Evolutionary conservation across 305 asterid species (phyloP).

Genomic region (Fraxinus greggii): DNA sequence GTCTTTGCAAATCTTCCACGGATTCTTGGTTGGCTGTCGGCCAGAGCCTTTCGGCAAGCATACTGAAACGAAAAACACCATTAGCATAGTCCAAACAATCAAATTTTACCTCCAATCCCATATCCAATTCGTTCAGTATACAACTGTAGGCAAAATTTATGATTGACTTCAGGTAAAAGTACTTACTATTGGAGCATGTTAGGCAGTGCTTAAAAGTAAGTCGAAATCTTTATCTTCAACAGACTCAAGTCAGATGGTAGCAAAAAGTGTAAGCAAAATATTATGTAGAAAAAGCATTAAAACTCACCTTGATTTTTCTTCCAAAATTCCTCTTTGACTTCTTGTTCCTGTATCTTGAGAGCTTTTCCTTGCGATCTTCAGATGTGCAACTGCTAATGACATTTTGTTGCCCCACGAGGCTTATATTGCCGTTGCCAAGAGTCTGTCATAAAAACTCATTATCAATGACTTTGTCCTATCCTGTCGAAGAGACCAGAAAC

Average conservation of each 20-base stretch:
- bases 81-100: neutral
- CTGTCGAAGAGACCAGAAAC: neutral
- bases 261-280: neutral
- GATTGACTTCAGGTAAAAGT: neutral
- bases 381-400: conserved; percentile 38
- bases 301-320: conserved; percentile 58
- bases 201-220: neutral
- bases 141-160: neutral
- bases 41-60: conserved; percentile 1
- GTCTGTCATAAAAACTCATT: conserved; percentile 79
- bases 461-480: conserved; percentile 39
- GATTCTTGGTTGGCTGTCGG: conserved; percentile 1
- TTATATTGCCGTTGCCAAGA: conserved; percentile 52
- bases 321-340: conserved; percentile 89
- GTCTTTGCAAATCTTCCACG: conserved; percentile 7
- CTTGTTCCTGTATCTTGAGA: conserved; percentile 82
- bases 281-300: neutral
- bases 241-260: neutral
- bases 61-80: neutral
- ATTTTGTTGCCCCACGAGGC: conserved; percentile 44
- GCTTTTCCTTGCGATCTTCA: conserved; percentile 85
- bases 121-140: neutral
- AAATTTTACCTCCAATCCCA: neutral
- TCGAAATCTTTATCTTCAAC: neutral
- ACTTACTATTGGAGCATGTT: neutral